These are phyloP conservation scores for Panicum miliaceum DNA, from an alignment of 176 grass and related monocot genomes.

Conservation along the genomic window DNA sequence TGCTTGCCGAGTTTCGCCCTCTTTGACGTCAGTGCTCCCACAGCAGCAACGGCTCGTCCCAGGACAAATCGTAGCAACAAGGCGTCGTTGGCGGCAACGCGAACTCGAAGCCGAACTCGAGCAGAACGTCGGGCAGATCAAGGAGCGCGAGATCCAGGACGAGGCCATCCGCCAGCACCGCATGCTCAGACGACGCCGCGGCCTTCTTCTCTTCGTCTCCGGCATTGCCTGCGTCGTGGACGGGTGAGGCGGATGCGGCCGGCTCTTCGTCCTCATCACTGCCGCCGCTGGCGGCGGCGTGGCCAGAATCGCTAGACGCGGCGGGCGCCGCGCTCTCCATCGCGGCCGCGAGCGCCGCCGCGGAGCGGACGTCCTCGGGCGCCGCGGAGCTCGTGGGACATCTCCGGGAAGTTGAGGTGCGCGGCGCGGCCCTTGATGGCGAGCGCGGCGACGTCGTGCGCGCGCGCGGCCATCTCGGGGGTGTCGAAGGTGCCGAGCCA, in stretches of 20 bases:
- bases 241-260: not conserved
- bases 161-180: not conserved
- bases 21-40: constrained; percentile 51
- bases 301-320: not conserved
- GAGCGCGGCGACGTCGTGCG: constrained; percentile 88
- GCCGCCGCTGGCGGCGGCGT: not conserved
- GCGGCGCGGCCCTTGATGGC: constrained; percentile 69
- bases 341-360: constrained; percentile 43
- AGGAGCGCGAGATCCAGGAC: constrained; percentile 39
- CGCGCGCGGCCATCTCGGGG: constrained; percentile 87
- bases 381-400: constrained; percentile 25
- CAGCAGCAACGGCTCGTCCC: constrained; percentile 47
- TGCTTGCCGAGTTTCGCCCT: not conserved
- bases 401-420: constrained; percentile 60
- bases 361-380: constrained; percentile 53
- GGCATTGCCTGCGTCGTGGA: not conserved
- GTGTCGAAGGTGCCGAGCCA: constrained; percentile 88
- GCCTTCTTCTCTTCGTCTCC: not conserved
- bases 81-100: constrained; percentile 19
- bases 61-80: constrained; percentile 21
- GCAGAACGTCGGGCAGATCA: constrained; percentile 38
- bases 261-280: not conserved
- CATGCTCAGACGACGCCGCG: not conserved
- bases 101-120: constrained; percentile 37
- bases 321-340: not conserved